Base-by-base conservation (phyloP, 352 stramenopile genomes). In the Phytophthora pinifolia region DNA sequence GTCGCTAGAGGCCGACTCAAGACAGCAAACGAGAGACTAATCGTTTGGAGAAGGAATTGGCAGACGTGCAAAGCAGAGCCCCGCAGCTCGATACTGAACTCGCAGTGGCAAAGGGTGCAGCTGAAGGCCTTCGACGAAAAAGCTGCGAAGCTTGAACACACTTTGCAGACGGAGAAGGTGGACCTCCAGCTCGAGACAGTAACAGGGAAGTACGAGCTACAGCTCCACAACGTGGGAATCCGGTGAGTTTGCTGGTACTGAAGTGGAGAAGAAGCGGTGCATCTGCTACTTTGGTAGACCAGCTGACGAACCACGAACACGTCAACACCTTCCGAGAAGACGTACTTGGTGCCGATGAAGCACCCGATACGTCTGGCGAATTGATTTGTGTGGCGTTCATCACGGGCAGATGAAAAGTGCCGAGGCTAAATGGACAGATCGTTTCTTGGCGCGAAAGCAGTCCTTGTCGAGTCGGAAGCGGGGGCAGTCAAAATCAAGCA, bases 371-470 rank as follows among this genome's bases (percentile, higher is more conserved):
- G 3, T 44, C n/a, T 14, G 36, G 51, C 32, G 51, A 43, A 30
- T 37, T 59, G 18, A 46, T 39, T 10, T 59, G 51, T 50, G 41
- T 59, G 5, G 45, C 27, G 12, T 59, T 59, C 41, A 25, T 59
- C 20, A 59, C 32, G 31, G 51, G 51, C 1, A 18, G 51, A 52
- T 9, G 41, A 59, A 45, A 51, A 17, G 15, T 52, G 1, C 30
- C 45, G 9, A 50, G 39, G 25, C 34, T 59, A 46, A 30, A 41
- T 29, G 51, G 51, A 12, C 39, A 45, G 20, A n/a, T 50, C 1
- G 10, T 59, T 59, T 13, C 51, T 39, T 15, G 51, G 39, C 22
- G 27, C 51, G 1, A 43, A 45, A 43, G 39, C 51, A 9, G 37
- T 52, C 15, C 29, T 51, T 15, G 51, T 59, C 15, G 51, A 59